Conservation (phyloP, 352 stramenopile species). For the Phytophthora fragariaefolia region DNA sequence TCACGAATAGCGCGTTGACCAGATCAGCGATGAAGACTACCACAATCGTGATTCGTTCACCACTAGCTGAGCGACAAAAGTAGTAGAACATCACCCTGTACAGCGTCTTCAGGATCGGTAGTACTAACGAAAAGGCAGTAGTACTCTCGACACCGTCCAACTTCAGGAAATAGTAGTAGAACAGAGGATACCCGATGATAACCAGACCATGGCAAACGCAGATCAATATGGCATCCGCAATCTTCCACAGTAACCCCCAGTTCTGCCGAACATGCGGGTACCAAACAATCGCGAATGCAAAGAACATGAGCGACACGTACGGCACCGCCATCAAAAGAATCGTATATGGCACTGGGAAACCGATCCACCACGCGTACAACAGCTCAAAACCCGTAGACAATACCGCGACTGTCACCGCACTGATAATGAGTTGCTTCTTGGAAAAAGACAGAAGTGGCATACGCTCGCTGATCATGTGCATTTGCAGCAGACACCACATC, state of each 20-base stretch:
- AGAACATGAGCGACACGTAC: slow-evolving; percentile 28
- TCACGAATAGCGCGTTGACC: slow-evolving; percentile 39
- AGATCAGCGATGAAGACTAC: slow-evolving; percentile 45
- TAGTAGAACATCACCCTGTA: slow-evolving; percentile 23
- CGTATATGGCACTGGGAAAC: slow-evolving; percentile 23
- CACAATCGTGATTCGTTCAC: slow-evolving; percentile 23
- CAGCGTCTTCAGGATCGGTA: slow-evolving; percentile 7
- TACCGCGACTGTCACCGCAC: slow-evolving; percentile 8
- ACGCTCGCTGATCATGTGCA: slow-evolving; percentile 23
- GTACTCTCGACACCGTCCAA: slow-evolving; percentile 8
- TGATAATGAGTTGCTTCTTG: slow-evolving; percentile 16
- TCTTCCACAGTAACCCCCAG: slow-evolving; percentile 2
- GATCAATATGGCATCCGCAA: slow-evolving; percentile 19
- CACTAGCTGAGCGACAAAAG: slow-evolving; percentile 25
- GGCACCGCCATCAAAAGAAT: slow-evolving; percentile 28
- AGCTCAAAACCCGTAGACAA: slow-evolving; percentile 14
- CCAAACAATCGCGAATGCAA: slow-evolving; percentile 18
- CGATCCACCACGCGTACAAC: slow-evolving; percentile 19
- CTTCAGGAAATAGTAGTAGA: slow-evolving; percentile 26
- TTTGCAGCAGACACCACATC: slow-evolving; percentile 25
- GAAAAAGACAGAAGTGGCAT: slow-evolving; percentile 16
- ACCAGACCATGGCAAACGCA: slow-evolving; percentile 15
- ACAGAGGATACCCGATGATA: slow-evolving; percentile 30
- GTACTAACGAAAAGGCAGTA: slow-evolving; percentile 7
- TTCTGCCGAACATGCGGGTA: slow-evolving; percentile 14